Evolutionary conservation across 306 rosid genomes (phyloP).

Genomic region (Castanea mollissima): DNA sequence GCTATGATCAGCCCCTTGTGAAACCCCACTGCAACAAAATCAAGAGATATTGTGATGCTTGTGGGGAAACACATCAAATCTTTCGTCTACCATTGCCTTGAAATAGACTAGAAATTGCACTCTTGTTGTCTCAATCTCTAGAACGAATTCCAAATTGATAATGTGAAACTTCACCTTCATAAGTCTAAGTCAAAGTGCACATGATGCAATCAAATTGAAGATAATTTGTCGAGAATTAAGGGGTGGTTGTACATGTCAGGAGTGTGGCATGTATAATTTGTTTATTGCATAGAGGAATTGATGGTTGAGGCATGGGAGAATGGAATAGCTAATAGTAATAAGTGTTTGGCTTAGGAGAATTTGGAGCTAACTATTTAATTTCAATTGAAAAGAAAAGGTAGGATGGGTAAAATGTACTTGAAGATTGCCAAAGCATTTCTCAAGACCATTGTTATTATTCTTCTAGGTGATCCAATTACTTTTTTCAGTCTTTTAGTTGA

Average conservation of each 20-base stretch:
- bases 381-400: not conserved
- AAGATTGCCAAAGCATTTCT: conserved; percentile 3
- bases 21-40: no score
- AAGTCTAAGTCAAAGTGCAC: not conserved
- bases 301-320: not conserved
- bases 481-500: no score
- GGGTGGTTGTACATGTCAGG: conserved; percentile 19
- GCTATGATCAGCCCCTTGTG: not conserved
- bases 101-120: not conserved
- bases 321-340: not conserved
- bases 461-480: not conserved
- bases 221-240: not conserved
- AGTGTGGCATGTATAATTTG: conserved; percentile 6
- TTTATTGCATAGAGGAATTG: conserved; percentile 11
- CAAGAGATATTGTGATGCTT: not conserved
- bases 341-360: conserved; percentile 1
- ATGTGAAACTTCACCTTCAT: not conserved
- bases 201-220: conserved; percentile 8
- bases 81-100: not conserved
- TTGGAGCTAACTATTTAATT: not conserved
- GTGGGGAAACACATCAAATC: not conserved
- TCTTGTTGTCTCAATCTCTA: not conserved
- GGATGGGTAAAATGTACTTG: not conserved
- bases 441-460: no score
- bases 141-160: not conserved